A percentile compares a stretch with the other conserved stretches of the same genome.
Evolutionary conservation across 805 yeast genomes (phyloP).

Genomic region (Yamadazyma akitaensis): DNA sequence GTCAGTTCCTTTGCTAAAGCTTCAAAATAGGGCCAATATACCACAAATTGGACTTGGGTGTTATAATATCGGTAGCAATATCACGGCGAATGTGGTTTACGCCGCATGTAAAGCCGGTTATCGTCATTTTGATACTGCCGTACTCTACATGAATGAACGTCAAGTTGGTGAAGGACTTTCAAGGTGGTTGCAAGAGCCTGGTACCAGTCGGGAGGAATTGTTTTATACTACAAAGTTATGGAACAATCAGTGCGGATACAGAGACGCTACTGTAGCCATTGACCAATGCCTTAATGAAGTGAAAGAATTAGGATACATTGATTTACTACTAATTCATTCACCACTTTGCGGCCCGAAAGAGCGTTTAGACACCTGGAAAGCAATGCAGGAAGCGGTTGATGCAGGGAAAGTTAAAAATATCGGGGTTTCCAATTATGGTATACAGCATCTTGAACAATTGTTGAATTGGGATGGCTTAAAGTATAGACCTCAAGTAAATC

Average conservation of each 20-base stretch:
- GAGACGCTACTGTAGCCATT: conserved; percentile 56
- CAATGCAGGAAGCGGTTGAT: conserved; percentile 53
- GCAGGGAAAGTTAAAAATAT: conserved; percentile 49
- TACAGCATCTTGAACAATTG: conserved; percentile 54
- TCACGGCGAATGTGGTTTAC: conserved; percentile 42
- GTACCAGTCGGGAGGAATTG: conserved; percentile 23
- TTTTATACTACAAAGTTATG: conserved; percentile 68
- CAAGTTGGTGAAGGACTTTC: conserved; percentile 63
- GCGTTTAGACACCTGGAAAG: conserved; percentile 51
- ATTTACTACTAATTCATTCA: conserved; percentile 62
- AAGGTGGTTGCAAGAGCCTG: conserved; percentile 37
- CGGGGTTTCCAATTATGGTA: conserved; percentile 66
- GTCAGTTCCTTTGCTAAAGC: conserved; percentile 14
- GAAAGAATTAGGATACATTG: conserved; percentile 60
- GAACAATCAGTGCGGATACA: conserved; percentile 63
- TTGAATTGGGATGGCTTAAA: conserved; percentile 43
- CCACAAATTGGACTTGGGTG: conserved; percentile 52
- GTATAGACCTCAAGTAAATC: conserved; percentile 45
- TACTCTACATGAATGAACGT: conserved; percentile 63
- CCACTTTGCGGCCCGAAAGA: conserved; percentile 43
- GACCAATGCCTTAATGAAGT: conserved; percentile 51
- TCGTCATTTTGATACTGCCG: conserved; percentile 74
- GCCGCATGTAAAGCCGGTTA: conserved; percentile 65
- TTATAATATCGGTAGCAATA: conserved; percentile 36
- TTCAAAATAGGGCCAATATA: conserved; percentile 31